Evolutionary conservation across 1,284 basidiomycete genomes (phyloP).

Genomic region (Fistulina hepatica): DNA sequence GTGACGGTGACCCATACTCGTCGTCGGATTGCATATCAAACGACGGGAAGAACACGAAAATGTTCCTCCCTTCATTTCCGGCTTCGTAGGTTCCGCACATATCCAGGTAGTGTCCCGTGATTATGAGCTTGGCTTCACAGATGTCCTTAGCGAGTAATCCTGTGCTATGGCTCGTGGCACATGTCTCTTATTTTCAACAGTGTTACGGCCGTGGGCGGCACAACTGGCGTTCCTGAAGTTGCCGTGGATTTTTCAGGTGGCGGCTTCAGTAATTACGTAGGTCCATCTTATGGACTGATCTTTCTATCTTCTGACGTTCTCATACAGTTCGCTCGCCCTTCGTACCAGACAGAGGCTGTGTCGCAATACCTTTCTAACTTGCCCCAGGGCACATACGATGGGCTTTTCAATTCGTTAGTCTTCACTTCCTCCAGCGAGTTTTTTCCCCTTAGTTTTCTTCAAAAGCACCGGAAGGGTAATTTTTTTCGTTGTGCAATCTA

Average conservation of each 20-base stretch:
- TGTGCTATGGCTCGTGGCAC: too few species aligned
- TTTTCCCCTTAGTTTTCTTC: constrained; percentile 7
- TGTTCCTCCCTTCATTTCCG: constrained; percentile 12
- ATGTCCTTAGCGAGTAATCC: constrained; percentile 25
- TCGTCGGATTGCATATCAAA: constrained; percentile 49
- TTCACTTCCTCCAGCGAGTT: background rate
- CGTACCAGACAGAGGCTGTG: constrained; percentile 40
- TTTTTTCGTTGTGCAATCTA: background rate
- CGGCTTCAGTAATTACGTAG: constrained; percentile 52
- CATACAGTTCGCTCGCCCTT: constrained; percentile 40
- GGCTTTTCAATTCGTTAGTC: constrained; percentile 46
- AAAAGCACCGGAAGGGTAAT: constrained; percentile 26
- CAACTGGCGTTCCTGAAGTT: constrained; percentile 34
- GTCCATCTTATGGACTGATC: constrained; percentile 10
- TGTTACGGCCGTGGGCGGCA: constrained; percentile 41
- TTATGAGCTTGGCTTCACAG: constrained; percentile 9
- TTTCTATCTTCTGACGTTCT: constrained; percentile 1
- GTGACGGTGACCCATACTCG: constrained; percentile 43
- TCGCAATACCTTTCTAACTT: constrained; percentile 33
- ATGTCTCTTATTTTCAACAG: constrained; percentile 13
- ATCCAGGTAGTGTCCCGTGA: background rate
- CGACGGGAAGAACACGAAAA: constrained; percentile 39
- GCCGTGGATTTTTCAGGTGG: constrained; percentile 46
- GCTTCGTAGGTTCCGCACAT: constrained; percentile 30
- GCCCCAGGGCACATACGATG: constrained; percentile 37